Conservation (phyloP, 768 basidiomycete species). For the Panellus pusillus region DNA sequence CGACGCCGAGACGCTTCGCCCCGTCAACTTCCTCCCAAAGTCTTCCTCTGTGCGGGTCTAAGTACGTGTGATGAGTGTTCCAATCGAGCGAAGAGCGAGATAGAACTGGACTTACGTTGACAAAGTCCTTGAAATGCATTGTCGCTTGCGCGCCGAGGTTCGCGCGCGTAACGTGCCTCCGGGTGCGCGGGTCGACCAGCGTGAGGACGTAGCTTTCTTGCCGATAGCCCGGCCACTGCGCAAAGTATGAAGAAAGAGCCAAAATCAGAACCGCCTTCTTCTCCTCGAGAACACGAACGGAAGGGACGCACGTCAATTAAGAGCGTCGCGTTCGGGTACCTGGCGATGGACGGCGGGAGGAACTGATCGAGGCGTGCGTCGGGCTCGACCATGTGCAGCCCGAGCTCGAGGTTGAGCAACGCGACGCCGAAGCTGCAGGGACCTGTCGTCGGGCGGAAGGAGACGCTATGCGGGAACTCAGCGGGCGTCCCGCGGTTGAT, state of each 20-base stretch:
- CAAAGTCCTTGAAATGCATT: slow-evolving; percentile 16
- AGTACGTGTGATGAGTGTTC: background rate
- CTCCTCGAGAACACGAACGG: too few relatives aligned
- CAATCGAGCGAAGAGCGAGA: background rate
- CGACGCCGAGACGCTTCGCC: slow-evolving; percentile 3
- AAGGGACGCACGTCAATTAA: slow-evolving; percentile 4
- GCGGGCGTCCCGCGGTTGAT: background rate
- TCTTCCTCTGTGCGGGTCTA: slow-evolving; percentile 7
- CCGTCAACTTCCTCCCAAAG: background rate
- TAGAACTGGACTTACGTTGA: slow-evolving; percentile 1
- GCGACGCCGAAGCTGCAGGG: slow-evolving; percentile 18
- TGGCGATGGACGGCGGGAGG: background rate
- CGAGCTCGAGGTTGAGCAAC: slow-evolving; percentile 14
- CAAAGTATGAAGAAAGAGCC: too few relatives aligned
- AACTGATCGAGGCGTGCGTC: background rate
- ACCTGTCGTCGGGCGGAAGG: slow-evolving; percentile 9
- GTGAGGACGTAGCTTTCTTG: slow-evolving; percentile 8
- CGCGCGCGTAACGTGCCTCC: slow-evolving; percentile 12
- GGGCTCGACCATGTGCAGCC: background rate
- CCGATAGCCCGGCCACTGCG: slow-evolving; percentile 19
- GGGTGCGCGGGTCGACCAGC: slow-evolving; percentile 11
- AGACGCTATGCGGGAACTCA: slow-evolving; percentile 8
- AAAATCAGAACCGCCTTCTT: background rate
- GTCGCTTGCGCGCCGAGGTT: slow-evolving; percentile 12
- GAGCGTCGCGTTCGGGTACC: slow-evolving; percentile 2